Percentiles rank a stretch among this genome's conserved stretches.
Evolutionary conservation across 139 green algal genomes (phyloP).

Genomic region (Raphidocelis subcapitata): DNA sequence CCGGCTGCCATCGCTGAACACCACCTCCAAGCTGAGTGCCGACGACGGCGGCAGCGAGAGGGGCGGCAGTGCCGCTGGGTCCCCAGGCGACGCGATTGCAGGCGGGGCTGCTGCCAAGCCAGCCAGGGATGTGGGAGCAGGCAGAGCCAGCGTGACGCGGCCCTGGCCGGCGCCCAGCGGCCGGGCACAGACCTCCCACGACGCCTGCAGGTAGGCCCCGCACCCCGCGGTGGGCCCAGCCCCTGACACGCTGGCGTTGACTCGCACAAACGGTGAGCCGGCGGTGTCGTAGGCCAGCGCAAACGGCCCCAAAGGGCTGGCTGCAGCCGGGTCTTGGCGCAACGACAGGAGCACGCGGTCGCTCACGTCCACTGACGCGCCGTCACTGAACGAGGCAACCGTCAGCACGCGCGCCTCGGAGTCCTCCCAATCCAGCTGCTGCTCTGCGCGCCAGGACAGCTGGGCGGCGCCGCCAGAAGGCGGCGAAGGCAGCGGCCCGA

Average conservation of each 20-base stretch:
- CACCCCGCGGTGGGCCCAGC: too few relatives aligned
- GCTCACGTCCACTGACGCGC: conserved; percentile 26
- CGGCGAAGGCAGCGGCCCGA: background rate
- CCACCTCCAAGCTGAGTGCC: conserved; percentile 16
- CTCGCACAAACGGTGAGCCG: too few relatives aligned
- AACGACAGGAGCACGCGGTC: background rate
- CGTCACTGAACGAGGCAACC: conserved; percentile 35
- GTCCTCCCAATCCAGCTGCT: conserved; percentile 34
- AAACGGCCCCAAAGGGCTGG: too few relatives aligned
- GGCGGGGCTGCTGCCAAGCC: conserved; percentile 8
- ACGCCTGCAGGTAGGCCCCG: conserved; percentile 10
- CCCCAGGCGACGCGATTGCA: conserved; percentile 18
- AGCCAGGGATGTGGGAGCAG: conserved; percentile 21
- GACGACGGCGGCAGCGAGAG: conserved; percentile 24
- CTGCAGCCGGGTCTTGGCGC: too few relatives aligned
- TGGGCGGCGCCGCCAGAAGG: background rate
- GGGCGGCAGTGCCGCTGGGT: conserved; percentile 26
- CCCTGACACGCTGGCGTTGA: too few relatives aligned
- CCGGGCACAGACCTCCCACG: conserved; percentile 33
- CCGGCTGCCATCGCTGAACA: conserved; percentile 32
- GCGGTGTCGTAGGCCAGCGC: too few relatives aligned
- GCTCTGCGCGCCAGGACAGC: conserved; percentile 4
- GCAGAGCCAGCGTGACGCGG: conserved; percentile 19
- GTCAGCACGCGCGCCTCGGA: conserved; percentile 25
- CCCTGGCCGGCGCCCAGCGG: conserved; percentile 26